Base-by-base conservation (phyloP, 306 rosid genomes). In the Quillaja saponaria region DNA sequence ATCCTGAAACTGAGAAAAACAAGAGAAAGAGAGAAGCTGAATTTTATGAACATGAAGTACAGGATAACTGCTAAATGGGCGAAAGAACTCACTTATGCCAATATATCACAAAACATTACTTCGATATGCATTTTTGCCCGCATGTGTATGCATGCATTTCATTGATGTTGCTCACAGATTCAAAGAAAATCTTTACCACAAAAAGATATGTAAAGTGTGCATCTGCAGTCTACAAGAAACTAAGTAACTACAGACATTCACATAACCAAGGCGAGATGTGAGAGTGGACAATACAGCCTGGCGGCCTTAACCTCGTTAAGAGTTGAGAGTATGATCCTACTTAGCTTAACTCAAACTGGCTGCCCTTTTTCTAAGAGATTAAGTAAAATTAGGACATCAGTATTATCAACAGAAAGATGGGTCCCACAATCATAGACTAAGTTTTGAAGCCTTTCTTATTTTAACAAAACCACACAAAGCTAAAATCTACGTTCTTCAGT, bases 361-460 rank as follows among this genome's bases (percentile, higher is more conserved):
- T 47, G 21, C 25, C 19, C 49, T 15, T 61, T 49, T 16, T 38
- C 49, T n/a, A n/a, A n/a, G n/a, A n/a, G n/a, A n/a, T n/a, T n/a
- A 52, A 76, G 35, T 47, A 40, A 28, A 40, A n/a, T 13, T 5
- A 49, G 28, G 63, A 52, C 58, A 45, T 45, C 8, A 3, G 19
- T 15, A 46, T 13, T 18, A 44, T 10, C 58, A 59, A 66, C 35
- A 52, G 52, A 46, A 61, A 73, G 57, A 49, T 39, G 57, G 57
- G 15, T 44, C 40, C 13, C 45, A 21, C 6, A 46, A 54, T 20
- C 45, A 19, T 53, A 53, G 38, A 67, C 51, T 15, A 55, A 68
- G 15, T 45, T 41, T 49, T 51, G 56, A 56, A 28, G 45, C 55
- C 50, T 21, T 67, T 40, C 25, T 39, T 48, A 50, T 39, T 17